Evolutionary conservation across 2,329 filamentous ascomycete species (phyloP), one percentile per base, ranked within the genome.

Genomic region (Phyllosticta citribraziliensis): DNA sequence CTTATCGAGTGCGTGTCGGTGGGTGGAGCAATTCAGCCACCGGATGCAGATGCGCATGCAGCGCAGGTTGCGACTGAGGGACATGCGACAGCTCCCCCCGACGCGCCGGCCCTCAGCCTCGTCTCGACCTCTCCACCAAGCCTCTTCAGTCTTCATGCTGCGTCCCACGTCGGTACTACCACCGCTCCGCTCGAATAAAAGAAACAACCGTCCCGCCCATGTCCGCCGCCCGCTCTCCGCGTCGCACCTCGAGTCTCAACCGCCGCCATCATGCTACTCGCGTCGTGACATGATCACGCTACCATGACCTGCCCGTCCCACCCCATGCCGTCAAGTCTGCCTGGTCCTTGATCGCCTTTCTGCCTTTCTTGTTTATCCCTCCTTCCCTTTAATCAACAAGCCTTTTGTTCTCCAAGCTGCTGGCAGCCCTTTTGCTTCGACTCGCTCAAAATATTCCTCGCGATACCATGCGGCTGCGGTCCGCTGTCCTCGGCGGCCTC

Each of bases 391-490:
- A 14, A 40, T 40, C 33, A 40, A 40, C 33, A 40, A 40, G 33
- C 11, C 33, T 40, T 40, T 5, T 40, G 33, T 40, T 40, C 33
- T 17, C 33, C 33, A 61, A 52, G 58, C 58, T 61, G 58, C 58
- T 61, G 58, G 53, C 14, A 53, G 56, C 53, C 54, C 58, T 53
- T 53, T 60, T n/a, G 52, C 30, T 59, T 17, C 33, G 10, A 40
- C 11, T 14, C 9, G 9, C 33, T 14, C 33, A 11, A 22, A 22
- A 2, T 5, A 40, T 40, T 40, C 33, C 33, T 50, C 33, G 52
- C 61, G 62, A 61, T 60, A 66, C 62, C 25, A 74, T 74, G 72
- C 64, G 72, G 12, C 68, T 71, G 68, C 66, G 67, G 58, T 66
- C 57, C 40, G 66, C 65, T 66, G 64, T 70, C 19, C 27, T 73